A percentile compares a stretch with the other conserved stretches of the same genome.
Conservation (phyloP, 2,329 filamentous ascomycete species). For the Fusarium austroafricanum region DNA sequence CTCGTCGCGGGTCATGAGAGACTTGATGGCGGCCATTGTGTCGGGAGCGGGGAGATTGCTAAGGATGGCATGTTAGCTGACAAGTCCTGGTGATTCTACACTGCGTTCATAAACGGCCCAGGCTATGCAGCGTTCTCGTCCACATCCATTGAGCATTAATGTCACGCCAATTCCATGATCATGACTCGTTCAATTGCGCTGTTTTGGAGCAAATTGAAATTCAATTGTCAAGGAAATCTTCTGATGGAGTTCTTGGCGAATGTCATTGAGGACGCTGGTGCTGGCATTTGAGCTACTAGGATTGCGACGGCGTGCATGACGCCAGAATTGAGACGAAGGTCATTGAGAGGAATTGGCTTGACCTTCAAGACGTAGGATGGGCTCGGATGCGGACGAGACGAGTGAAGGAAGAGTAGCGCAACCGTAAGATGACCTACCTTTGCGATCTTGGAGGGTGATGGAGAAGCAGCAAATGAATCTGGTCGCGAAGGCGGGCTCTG, state of each 20-base stretch:
- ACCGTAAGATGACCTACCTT: slow-evolving; percentile 39
- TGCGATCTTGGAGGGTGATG: slow-evolving; percentile 48
- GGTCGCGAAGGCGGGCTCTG: slow-evolving; percentile 46
- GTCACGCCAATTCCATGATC: slow-evolving; percentile 19
- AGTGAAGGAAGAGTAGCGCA: slow-evolving; percentile 4
- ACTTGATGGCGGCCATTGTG: slow-evolving; percentile 58
- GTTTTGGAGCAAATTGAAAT: slow-evolving; percentile 3
- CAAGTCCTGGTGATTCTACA: not conserved
- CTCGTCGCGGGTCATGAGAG: slow-evolving; percentile 53
- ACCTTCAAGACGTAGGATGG: slow-evolving; percentile 11
- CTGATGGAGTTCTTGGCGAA: slow-evolving; percentile 20
- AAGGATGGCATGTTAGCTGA: slow-evolving; percentile 17
- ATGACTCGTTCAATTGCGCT: slow-evolving; percentile 26
- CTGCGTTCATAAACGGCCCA: not conserved
- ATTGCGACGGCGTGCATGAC: slow-evolving; percentile 27
- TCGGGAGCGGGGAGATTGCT: slow-evolving; percentile 47
- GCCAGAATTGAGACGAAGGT: slow-evolving; percentile 10
- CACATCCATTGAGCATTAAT: slow-evolving; percentile 20
- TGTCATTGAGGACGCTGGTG: slow-evolving; percentile 19
- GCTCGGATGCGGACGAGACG: slow-evolving; percentile 11
- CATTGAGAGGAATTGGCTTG: slow-evolving; percentile 26
- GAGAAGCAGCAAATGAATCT: slow-evolving; percentile 44
- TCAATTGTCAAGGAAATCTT: slow-evolving; percentile 2
- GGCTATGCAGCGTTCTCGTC: not conserved
- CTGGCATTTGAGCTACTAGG: slow-evolving; percentile 19